A percentile compares a stretch with the other conserved stretches of the same genome.
Evolutionary conservation across 106 monocot genomes (phyloP).

Genomic region (Phalaenopsis aphrodite): DNA sequence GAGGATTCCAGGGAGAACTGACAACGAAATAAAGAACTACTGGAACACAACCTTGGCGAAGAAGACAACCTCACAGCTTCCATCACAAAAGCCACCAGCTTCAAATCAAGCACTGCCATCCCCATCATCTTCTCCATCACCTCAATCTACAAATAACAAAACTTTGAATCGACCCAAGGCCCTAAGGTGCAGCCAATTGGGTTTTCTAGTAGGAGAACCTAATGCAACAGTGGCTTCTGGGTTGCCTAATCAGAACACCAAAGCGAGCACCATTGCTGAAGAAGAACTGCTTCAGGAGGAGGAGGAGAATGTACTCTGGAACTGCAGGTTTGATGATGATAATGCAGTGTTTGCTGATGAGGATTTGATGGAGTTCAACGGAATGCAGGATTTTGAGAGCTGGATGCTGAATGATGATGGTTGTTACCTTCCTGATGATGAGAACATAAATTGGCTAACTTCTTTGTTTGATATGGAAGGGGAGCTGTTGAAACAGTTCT

Average conservation of each 20-base stretch:
- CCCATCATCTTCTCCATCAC: background rate
- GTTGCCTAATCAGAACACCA: background rate
- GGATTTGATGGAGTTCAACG: background rate
- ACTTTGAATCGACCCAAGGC: background rate
- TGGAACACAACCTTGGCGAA: constrained; percentile 4
- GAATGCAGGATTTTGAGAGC: background rate
- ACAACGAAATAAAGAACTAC: constrained; percentile 5
- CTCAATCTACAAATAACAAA: background rate
- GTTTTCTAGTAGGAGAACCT: background rate
- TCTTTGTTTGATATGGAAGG: no score
- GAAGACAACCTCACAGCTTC: background rate
- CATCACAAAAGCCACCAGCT: background rate
- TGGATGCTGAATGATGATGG: background rate
- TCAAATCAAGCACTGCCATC: background rate
- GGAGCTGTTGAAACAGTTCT: no score
- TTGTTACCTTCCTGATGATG: background rate
- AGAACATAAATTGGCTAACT: background rate
- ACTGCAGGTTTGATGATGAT: background rate
- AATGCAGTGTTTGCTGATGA: no score
- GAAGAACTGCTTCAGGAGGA: background rate
- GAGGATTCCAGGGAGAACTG: constrained; percentile 6
- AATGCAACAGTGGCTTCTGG: no score
- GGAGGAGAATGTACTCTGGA: background rate
- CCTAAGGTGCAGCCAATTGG: background rate
- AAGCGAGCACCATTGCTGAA: background rate